Percentiles rank a stretch among this genome's conserved stretches.
These are phyloP conservation scores for Pythium aquatile DNA, from an alignment of 352 stramenopile genomes.

Conservation along the genomic window DNA sequence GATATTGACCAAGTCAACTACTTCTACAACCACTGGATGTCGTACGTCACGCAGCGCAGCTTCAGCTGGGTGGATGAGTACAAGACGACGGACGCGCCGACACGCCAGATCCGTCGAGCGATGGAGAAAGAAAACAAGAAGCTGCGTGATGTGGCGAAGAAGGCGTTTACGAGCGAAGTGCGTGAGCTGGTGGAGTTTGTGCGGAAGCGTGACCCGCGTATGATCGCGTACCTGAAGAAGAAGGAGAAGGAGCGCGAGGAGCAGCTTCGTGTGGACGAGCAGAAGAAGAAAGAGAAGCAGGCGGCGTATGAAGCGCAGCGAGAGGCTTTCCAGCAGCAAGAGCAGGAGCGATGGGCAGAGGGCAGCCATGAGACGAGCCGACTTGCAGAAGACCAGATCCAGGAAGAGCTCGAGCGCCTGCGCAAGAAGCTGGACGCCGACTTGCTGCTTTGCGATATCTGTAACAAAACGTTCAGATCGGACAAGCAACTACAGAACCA, in stretches of 20 bases:
- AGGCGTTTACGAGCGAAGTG: constrained; percentile 75
- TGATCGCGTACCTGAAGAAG: constrained; percentile 62
- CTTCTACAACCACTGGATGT: constrained; percentile 83
- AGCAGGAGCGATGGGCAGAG: constrained; percentile 55
- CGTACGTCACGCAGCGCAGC: constrained; percentile 66
- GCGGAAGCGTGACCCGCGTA: constrained; percentile 69
- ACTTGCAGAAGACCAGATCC: constrained; percentile 52
- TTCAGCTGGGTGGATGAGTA: constrained; percentile 85
- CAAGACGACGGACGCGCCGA: constrained; percentile 79
- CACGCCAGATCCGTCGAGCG: constrained; percentile 63
- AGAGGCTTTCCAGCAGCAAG: constrained; percentile 68
- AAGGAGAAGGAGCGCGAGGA: constrained; percentile 61
- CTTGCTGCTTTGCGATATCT: constrained; percentile 73
- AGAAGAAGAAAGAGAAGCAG: constrained; percentile 56
- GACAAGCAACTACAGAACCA: constrained; percentile 82
- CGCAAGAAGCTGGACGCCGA: constrained; percentile 70
- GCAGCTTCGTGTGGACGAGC: constrained; percentile 46
- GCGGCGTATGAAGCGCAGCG: constrained; percentile 56
- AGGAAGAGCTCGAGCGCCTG: constrained; percentile 61
- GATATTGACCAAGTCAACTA: constrained; percentile 50
- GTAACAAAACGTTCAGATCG: constrained; percentile 84
- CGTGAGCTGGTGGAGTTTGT: constrained; percentile 84
- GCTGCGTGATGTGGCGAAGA: constrained; percentile 72
- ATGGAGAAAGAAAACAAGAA: constrained; percentile 92
- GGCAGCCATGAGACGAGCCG: constrained; percentile 44